Evolutionary conservation across 2,329 filamentous ascomycete genomes (phyloP), one percentile per base, ranked within the genome.

Genomic region (Leptographium radiaticola): DNA sequence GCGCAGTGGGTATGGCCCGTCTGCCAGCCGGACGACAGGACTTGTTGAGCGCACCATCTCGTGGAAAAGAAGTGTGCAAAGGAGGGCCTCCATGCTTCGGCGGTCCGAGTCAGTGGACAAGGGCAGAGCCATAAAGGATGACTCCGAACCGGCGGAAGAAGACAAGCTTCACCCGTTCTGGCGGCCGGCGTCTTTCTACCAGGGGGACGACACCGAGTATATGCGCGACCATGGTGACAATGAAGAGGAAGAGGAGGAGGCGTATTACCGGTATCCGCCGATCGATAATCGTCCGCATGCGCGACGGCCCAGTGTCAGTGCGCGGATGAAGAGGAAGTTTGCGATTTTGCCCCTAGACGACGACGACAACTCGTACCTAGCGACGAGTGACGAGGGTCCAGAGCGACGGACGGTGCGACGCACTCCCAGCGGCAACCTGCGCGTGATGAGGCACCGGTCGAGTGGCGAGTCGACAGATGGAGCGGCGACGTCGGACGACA

Each of bases 101-200:
- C 55, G 58, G 10, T 55, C 57, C 0, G 38, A 49, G 6, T 59
- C 58, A 10, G 38, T 54, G 2, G 55, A 56, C 15, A 64, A 61
- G 12, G 59, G 59, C n/a, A 64, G 64, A 48, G 59, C 62, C 13
- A 59, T 62, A 5, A 57, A 61, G 20, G 62, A 69, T 4, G 70
- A 74, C 8, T 71, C 74, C 33, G 64, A 66, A 25, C 77, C 74
- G 2, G 64, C 70, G 2, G 79, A 84, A 47, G 72, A 73, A 42
- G 70, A 71, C 48, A 78, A 73, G 58, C 65, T 83, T 15, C 80
- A 84, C 63, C 79, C 80, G 1, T 76, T 76, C 60, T 84, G 80
- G 80, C 71, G 75, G 8, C 80, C 80, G n/a, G 66, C 74, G 15
- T 73, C 74, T 59, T 69, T 66, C 1, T 67, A 65, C 43, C 63